Conservation (phyloP, 164 flowering plant genomes). For the Kalanchoe fedtschenkoi region DNA sequence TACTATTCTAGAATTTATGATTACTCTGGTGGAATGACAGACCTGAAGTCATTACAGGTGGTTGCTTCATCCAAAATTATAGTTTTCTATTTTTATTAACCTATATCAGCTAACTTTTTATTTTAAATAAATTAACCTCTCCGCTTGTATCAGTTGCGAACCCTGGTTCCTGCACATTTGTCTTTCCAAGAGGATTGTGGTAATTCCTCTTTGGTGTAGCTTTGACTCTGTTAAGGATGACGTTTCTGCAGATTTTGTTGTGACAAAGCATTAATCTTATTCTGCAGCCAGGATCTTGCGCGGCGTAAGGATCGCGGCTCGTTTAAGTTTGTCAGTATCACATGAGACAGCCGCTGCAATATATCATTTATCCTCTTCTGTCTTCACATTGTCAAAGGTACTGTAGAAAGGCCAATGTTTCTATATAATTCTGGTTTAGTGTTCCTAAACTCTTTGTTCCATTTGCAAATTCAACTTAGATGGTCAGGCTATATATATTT, state of each 20-base stretch:
- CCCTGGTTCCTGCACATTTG: slow-evolving; percentile 53
- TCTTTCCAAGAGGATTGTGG: slow-evolving; percentile 84
- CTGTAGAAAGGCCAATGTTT: neutral
- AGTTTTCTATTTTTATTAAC: slow-evolving; percentile 6
- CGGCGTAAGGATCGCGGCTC: slow-evolving; percentile 86
- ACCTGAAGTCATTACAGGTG: slow-evolving; percentile 57
- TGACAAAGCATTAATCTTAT: neutral
- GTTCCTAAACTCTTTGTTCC: neutral
- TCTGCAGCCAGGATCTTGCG: slow-evolving; percentile 82
- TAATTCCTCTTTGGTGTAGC: slow-evolving; percentile 19
- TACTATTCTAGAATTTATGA: slow-evolving; percentile 53
- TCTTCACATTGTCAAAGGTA: slow-evolving; percentile 51
- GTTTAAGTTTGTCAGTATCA: slow-evolving; percentile 57
- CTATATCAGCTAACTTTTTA: neutral
- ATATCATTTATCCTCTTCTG: slow-evolving; percentile 30
- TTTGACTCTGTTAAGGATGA: neutral
- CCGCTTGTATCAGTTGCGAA: slow-evolving; percentile 45
- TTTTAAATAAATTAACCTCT: neutral
- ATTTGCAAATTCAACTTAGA: neutral
- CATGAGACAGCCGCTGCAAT: slow-evolving; percentile 65
- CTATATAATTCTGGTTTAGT: neutral
- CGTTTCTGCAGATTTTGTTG: neutral
- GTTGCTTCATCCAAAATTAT: slow-evolving; percentile 6
- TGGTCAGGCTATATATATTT: neutral
- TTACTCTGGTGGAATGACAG: slow-evolving; percentile 55